Conservation (phyloP, 2,329 filamentous ascomycete species). For the Trichoderma atroviride region DNA sequence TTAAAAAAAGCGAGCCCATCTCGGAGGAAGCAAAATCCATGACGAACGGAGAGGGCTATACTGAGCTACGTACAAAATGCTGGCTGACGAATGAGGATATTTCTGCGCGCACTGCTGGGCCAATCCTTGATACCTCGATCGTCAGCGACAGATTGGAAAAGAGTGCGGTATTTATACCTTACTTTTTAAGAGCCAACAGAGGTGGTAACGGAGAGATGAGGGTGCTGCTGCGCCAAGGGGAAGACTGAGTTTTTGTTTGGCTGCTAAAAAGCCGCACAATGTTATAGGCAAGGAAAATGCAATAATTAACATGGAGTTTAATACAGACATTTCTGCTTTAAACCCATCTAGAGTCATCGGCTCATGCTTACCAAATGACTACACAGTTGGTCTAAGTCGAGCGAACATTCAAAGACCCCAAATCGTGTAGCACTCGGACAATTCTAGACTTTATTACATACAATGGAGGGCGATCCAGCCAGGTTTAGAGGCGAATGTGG, state of each 20-base stretch:
- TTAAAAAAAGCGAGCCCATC: background rate
- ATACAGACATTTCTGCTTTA: background rate
- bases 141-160: background rate
- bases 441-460: background rate
- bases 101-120: background rate
- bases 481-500: background rate
- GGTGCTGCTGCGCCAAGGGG: background rate
- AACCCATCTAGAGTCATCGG: background rate
- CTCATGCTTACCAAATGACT: background rate
- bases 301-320: background rate
- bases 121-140: background rate
- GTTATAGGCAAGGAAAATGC: background rate
- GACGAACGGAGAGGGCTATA: background rate
- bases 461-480: background rate
- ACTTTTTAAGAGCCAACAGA: background rate
- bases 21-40: background rate
- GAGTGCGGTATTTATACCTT: background rate
- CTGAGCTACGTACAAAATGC: background rate
- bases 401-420: background rate
- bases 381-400: background rate
- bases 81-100: background rate
- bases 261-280: background rate
- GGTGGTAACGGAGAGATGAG: background rate
- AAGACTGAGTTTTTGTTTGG: background rate
- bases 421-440: background rate